Conservation (phyloP, 2,329 filamentous ascomycete species). For the Aspergillus cejpii region DNA sequence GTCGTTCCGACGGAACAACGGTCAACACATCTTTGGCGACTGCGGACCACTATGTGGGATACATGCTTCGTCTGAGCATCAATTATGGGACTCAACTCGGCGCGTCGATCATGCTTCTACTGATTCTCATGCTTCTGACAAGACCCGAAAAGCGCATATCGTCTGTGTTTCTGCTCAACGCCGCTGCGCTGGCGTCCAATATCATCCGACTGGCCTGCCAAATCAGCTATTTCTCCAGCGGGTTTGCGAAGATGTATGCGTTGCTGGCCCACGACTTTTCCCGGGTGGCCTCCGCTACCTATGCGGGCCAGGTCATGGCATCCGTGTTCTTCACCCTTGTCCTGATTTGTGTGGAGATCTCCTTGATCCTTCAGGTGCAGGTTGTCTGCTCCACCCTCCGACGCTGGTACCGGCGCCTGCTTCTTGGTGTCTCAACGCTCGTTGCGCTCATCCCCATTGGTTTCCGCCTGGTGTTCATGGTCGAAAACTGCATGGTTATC, state of each 20-base stretch:
- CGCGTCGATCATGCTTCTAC: constrained; percentile 57
- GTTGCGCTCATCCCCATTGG: constrained; percentile 48
- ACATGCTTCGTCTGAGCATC: constrained; percentile 49
- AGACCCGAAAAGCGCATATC: constrained; percentile 58
- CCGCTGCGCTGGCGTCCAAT: constrained; percentile 54
- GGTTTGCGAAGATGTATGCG: constrained; percentile 57
- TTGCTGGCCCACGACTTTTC: constrained; percentile 52
- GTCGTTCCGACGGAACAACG: constrained; percentile 39
- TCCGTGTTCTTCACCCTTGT: constrained; percentile 49
- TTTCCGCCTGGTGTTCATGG: constrained; percentile 48
- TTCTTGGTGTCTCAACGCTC: constrained; percentile 45
- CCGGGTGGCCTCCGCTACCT: constrained; percentile 41
- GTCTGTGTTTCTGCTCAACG: constrained; percentile 60
- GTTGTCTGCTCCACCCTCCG: constrained; percentile 53
- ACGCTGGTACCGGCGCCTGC: constrained; percentile 37
- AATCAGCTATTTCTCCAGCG: constrained; percentile 53
- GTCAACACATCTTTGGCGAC: constrained; percentile 39
- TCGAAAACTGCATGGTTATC: constrained; percentile 45
- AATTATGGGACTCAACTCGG: constrained; percentile 67
- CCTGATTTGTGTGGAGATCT: constrained; percentile 50
- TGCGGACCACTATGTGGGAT: constrained; percentile 44
- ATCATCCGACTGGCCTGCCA: constrained; percentile 46
- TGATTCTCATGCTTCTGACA: constrained; percentile 62
- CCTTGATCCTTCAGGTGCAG: constrained; percentile 57
- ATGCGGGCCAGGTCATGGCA: constrained; percentile 44